Base-by-base conservation (phyloP, 176 grass and related monocot species). In the Triticum dicoccoides region DNA sequence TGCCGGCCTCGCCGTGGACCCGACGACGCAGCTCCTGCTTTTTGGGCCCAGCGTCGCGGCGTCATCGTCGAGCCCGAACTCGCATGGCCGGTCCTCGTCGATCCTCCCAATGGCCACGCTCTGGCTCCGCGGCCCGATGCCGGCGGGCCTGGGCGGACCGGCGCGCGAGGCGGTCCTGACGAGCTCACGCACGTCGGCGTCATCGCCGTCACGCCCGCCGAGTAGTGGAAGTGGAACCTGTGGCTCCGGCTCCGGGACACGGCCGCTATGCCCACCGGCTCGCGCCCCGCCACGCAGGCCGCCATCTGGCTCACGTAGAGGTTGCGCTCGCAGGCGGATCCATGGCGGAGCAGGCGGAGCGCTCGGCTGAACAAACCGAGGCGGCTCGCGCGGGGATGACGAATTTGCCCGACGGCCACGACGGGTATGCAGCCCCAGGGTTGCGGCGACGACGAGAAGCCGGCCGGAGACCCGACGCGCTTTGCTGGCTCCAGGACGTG, bases 191-290 rank as follows among this genome's bases (percentile, higher is more conserved):
- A 90, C 65, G 54, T 96, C 94, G 18, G 69, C 80, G 4, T 86
- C 78, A 4, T 11, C 29, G 1, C 6, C 23, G 0, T 5, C 34
- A 21, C 14, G 0, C 32, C 80, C 8, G 52, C 49, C 73, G 85
- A 80, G 24, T 62, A 82, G 85, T 93, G 89, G 91, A 96, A 95
- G 85, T 93, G 89, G 91, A 96, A 95, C 17, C 88, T 83, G 29
- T 89, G 76, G 91, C 86, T 92, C 68, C 84, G 89, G 88, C 87
- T 69, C 68, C 85, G 83, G 11, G 85, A 83, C 80, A 90, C 7
- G 5, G 81, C 65, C 23, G 79, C 85, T 24, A 88, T 66, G 12
- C 89, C 85, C 45, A 80, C 73, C 15, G 79, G 80, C 12, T 81
- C 61, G 9, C 21, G 11, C 0, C 65, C 80, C 0, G 80, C 89